phyloP scores from a whole-genome alignment of 2,329 filamentous ascomycete genomes.

The Fusarium sororula region DNA sequence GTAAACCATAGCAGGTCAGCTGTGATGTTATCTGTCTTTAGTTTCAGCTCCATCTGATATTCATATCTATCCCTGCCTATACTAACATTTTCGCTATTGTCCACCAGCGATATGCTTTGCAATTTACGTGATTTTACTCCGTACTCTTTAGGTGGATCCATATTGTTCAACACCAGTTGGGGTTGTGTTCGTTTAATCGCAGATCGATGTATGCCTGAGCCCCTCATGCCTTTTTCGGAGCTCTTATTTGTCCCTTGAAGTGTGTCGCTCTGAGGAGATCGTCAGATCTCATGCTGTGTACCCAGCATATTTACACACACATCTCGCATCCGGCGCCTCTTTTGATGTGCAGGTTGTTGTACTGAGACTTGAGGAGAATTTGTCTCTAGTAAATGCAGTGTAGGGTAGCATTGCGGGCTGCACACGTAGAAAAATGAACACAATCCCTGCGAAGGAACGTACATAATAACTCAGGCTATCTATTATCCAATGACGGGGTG shows the following conservation, averaged over 20 bases:
- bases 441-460: not conserved
- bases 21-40: not conserved
- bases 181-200: not conserved
- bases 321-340: constrained; percentile 36
- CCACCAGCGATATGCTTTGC: not conserved
- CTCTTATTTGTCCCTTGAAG: not conserved
- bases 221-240: not conserved
- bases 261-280: not conserved
- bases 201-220: not conserved
- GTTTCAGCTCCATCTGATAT: constrained; percentile 5
- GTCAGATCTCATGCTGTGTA: constrained; percentile 7
- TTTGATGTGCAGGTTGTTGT: constrained; percentile 20
- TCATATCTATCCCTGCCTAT: not conserved
- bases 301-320: not conserved
- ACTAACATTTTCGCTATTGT: not conserved
- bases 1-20: not conserved
- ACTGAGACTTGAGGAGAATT: constrained; percentile 21
- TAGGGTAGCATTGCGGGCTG: constrained; percentile 10
- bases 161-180: not conserved
- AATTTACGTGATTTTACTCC: not conserved
- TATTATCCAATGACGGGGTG: constrained; percentile 6
- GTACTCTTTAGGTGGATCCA: not conserved
- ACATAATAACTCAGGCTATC: not conserved
- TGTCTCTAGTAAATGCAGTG: constrained; percentile 11
- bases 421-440: not conserved